Conservation (phyloP, 2,329 filamentous ascomycete species). For the Aaosphaeria pasadenensis region DNA sequence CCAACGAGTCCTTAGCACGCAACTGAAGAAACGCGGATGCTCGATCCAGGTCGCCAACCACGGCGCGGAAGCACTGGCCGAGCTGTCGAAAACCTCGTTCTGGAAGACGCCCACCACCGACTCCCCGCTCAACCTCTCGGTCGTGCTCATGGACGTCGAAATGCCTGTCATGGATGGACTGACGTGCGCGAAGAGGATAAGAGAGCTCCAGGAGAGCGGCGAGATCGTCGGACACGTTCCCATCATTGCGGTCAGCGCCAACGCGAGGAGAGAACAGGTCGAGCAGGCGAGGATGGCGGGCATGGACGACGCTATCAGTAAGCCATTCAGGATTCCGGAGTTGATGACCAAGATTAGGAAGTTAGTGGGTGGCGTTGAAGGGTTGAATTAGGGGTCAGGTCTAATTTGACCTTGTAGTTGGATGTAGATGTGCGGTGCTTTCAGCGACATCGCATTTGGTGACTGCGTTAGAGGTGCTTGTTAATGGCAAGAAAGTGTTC, state of each 20-base stretch:
- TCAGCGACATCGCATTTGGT: no score
- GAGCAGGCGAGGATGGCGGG: conserved; percentile 25
- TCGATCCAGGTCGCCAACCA: conserved; percentile 36
- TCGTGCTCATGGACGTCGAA: conserved; percentile 37
- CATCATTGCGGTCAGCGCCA: conserved; percentile 36
- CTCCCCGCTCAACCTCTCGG: conserved; percentile 10
- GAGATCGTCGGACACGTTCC: conserved; percentile 22
- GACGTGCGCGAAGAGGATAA: conserved; percentile 28
- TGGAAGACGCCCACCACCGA: not conserved
- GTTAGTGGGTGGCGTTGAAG: conserved; percentile 6
- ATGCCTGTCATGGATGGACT: conserved; percentile 41
- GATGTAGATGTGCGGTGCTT: no score
- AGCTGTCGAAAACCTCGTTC: not conserved
- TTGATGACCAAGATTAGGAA: conserved; percentile 24
- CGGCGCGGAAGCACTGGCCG: conserved; percentile 34
- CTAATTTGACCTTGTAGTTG: no score
- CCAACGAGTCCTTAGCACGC: conserved; percentile 40
- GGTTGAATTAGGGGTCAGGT: not conserved
- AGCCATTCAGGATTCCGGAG: conserved; percentile 33
- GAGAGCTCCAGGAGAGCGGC: conserved; percentile 11
- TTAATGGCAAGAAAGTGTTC: no score
- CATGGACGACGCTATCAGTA: conserved; percentile 35
- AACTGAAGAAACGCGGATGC: conserved; percentile 36
- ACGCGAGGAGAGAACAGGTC: conserved; percentile 33
- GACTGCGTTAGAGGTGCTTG: no score